Evolutionary conservation across 2,329 filamentous ascomycete genomes (phyloP), one percentile per base, ranked within the genome.

Genomic region (Colletotrichum sp.): DNA sequence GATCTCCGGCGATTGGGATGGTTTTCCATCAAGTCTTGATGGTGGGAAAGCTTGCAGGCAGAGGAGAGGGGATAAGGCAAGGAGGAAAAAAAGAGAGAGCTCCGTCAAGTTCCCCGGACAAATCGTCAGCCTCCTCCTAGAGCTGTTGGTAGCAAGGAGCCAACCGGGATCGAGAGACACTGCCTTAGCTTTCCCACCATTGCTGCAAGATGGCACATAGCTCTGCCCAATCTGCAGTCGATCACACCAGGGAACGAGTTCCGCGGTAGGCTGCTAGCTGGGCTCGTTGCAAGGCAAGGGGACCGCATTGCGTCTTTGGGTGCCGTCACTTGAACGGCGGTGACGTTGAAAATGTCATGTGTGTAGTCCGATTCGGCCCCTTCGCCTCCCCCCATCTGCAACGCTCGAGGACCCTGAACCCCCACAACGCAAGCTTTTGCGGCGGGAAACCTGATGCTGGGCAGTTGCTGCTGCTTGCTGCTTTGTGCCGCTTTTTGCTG

Each of bases 1-100:
- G 63, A 76, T 76, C 69, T 63, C 69, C 69, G 73, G 64, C 57
- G 55, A 30, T 28, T 57, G 63, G 21, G 63, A 76, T 24, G 69
- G 32, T n/a, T 59, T 57, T n/a, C 16, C 16, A 63, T 1, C 44
- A 21, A 21, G n/a, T 21, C 44, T 49, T 49, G 44, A 49, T 49
- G n/a, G n/a, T n/a, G n/a, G n/a, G n/a, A n/a, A n/a, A n/a, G n/a
- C n/a, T n/a, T n/a, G n/a, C n/a, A n/a, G n/a, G n/a, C n/a, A n/a
- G n/a, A n/a, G n/a, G n/a, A n/a, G n/a, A 36, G 34, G 8, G 21
- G 30, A 72, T 30, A 44, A 24, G 21, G 34, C 32, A 39, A 36
- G 10, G 12, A 16, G 7, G n/a, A n/a, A 39, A 3, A 16, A 30
- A 49, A 59, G 16, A 28, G 24, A 39, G 24, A 72, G 55, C 16